phyloP scores from a whole-genome alignment of 257 asterid species.

The Jaltomata sinuosa region DNA sequence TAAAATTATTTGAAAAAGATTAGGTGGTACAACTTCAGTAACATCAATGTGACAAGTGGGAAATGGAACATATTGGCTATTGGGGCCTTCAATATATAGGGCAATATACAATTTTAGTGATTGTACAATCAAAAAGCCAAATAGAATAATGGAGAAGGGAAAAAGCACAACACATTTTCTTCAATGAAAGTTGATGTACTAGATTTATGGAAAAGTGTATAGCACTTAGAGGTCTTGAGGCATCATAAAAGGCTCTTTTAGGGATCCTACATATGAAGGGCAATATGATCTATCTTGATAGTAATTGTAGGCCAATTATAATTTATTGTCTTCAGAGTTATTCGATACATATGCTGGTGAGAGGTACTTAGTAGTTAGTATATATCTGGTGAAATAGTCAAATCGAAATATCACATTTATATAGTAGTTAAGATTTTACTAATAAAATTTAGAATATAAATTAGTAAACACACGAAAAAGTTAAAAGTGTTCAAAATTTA shows the following conservation, averaged over 20 bases:
- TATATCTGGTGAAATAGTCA: too few species aligned
- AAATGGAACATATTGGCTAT: neutral
- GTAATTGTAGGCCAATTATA: neutral
- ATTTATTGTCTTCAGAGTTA: neutral
- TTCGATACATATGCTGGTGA: neutral
- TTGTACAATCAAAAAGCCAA: neutral
- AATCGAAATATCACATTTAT: neutral
- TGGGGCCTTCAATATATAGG: neutral
- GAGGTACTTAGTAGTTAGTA: neutral
- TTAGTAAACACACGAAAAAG: too few species aligned
- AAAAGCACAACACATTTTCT: neutral
- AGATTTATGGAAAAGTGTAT: neutral
- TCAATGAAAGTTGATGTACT: neutral
- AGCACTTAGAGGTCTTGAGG: neutral
- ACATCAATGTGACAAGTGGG: neutral
- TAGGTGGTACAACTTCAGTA: neutral
- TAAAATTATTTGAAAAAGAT: neutral
- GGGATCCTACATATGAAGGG: neutral
- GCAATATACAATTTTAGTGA: neutral
- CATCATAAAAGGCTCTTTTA: neutral
- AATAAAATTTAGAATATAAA: neutral
- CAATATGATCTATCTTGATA: neutral
- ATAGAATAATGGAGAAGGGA: neutral
- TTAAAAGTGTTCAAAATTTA: too few species aligned
- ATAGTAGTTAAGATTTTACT: fast-evolving